Evolutionary conservation across 2,329 filamentous ascomycete species (phyloP), one percentile per base, ranked within the genome.

Genomic region (Gremmenia infestans): DNA sequence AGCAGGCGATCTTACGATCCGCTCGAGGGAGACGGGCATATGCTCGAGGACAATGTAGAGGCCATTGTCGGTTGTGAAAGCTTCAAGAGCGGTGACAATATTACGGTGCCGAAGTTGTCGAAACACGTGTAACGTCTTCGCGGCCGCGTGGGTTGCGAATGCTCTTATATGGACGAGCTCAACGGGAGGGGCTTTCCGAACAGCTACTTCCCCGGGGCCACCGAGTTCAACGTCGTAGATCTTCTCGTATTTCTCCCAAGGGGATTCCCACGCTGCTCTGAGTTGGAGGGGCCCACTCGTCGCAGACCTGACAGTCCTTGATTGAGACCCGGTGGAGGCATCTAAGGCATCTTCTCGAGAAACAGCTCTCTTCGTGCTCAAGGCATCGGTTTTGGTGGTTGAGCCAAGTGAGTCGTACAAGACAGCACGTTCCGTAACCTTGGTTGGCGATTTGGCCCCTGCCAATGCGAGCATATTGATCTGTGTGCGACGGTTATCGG

Each of bases 11-110:
- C 36, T 54, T 39, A 60, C 55, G 17, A 64, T 56, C 48, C 50
- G 43, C 23, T 59, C 39, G 17, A 64, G 60, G 37, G 60, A 61
- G 50, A 63, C 14, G 35, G 59, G 53, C 50, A 62, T 58, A 54
- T 62, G 51, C 57, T 63, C 37, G 54, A 63, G 51, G 37, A 63
- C 47, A 37, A 60, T 53, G 25, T 63, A 59, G n/a, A 61, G 53
- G 52, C 35, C 35, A 22, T 39, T 12, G 22, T 53, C 50, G 45
- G 46, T 57, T 35, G 48, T 63, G 49, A 62, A 64, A 53, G 60
- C 58, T 49, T 64, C 46, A 52, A 62, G 53, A 36, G 53, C 58
- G 22, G 54, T 46, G 37, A 62, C 53, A 37, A 63, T 59, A 55
- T 59, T 59, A 37, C 14, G 15, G 45, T 63, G 48, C 52, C 56